phyloP scores from a whole-genome alignment of 495 filamentous ascomycete genomes.

The Penicillium arizonense region DNA sequence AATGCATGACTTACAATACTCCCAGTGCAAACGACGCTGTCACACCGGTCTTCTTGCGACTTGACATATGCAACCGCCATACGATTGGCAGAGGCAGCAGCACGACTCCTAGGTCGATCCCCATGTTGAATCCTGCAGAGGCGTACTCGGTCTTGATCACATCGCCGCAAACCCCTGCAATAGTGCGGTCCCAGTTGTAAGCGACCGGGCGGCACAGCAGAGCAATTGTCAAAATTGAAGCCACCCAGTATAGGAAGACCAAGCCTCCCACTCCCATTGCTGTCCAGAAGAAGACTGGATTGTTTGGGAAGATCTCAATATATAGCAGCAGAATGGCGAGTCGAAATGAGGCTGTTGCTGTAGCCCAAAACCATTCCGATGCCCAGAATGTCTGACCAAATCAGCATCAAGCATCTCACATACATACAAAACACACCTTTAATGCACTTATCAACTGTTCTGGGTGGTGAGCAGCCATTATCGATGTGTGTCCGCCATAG shows the following conservation, averaged over 20 bases:
- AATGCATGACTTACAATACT: conserved; percentile 7
- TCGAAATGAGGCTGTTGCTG: conserved; percentile 11
- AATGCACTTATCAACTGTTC: conserved; percentile 5
- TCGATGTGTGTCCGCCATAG: conserved; percentile 8
- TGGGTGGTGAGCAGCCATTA: conserved; percentile 1
- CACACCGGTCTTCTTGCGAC: conserved; percentile 12
- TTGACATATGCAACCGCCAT: conserved; percentile 15
- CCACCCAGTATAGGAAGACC: conserved; percentile 17
- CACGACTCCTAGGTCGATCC: conserved; percentile 15
- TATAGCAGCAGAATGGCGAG: conserved; percentile 12
- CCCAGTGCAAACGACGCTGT: conserved; percentile 13
- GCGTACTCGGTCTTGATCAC: conserved; percentile 11
- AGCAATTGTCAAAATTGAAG: conserved; percentile 14
- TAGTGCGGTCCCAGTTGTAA: conserved; percentile 16
- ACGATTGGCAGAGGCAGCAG: conserved; percentile 16
- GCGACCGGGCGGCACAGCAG: conserved; percentile 19
- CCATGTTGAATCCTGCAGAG: conserved; percentile 22
- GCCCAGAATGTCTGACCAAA: conserved; percentile 8
- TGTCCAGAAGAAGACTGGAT: conserved; percentile 7
- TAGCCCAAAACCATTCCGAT: conserved; percentile 17
- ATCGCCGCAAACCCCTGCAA: conserved; percentile 16
- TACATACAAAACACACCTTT: not conserved
- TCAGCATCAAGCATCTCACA: not conserved
- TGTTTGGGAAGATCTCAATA: conserved; percentile 7
- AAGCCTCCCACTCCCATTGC: conserved; percentile 1